Base-by-base conservation (phyloP, 1,284 basidiomycete genomes). In the Trametes versicolor region DNA sequence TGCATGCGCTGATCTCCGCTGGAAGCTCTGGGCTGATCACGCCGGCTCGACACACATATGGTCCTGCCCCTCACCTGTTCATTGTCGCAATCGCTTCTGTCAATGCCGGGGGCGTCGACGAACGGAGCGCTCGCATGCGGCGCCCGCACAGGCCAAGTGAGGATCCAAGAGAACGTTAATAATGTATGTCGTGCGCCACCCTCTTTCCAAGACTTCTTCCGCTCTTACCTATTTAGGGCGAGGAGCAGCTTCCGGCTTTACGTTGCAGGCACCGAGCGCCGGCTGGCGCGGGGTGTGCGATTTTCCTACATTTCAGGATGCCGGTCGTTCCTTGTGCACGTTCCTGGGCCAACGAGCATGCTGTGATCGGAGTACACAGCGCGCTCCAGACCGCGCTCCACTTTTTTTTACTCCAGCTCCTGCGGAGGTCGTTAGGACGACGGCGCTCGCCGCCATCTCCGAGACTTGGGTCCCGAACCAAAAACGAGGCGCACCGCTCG, bases 371-470 rank as follows among this genome's bases (percentile, higher is more conserved):
- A 29, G 27, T 58, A 10, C 23, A 19, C n/a, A 25, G 48, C 27
- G 47, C 60, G 53, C 47, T 56, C 49, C 39, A 47, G 45, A 34
- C 29, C 15, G 10, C 27, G 34, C 58, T 29, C 53, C 54, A 62
- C 32, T 27, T 57, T 27, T 39, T n/a, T 36, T 39, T 41, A 41
- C 50, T 45, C 29, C 55, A 37, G 27, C 48, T 27, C 37, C 62
- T 64, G 62, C 60, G 63, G 57, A 47, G 12, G 66, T 67, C 57
- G 66, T 49, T 60, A 64, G 60, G 66, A 60, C 64, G 52, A 66
- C 60, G 52, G 60, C 60, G 60, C 60, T 60, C 60, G 27, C 15
- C 25, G 21, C 49, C 19, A 50, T 55, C 25, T 32, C 29, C 29
- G 29, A 32, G 8, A 3, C 29, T 32, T 32, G 29, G 29, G 29